Percentiles rank a stretch among this genome's conserved stretches.
Conservation (phyloP, 495 filamentous ascomycete genomes). For the Opeltia flavorubescens region DNA sequence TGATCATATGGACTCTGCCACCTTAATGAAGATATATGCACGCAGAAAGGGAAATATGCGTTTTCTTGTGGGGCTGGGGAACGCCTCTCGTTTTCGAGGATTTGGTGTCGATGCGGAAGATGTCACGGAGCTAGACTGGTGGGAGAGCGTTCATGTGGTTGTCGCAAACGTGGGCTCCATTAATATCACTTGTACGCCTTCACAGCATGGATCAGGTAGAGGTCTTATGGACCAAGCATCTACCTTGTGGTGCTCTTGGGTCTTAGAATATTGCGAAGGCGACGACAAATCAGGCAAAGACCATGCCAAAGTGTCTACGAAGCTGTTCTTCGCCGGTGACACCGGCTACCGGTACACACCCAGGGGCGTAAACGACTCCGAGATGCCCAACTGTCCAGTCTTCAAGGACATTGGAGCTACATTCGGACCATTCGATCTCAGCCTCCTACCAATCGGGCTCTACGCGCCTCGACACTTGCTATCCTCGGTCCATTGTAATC, state of each 20-base stretch:
- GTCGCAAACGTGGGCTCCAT: conserved; percentile 15
- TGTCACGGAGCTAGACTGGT: conserved; percentile 39
- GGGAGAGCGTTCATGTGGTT: conserved; percentile 26
- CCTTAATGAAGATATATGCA: conserved; percentile 23
- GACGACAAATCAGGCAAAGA: no score
- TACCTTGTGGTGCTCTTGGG: conserved; percentile 41
- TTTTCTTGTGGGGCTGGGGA: conserved; percentile 30
- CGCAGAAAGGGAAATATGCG: conserved; percentile 20
- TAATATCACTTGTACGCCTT: conserved; percentile 24
- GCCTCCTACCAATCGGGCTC: conserved; percentile 29
- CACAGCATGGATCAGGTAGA: conserved; percentile 33
- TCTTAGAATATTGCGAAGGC: no score
- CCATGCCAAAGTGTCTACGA: not conserved
- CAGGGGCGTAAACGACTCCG: conserved; percentile 11
- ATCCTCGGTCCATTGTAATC: conserved; percentile 23
- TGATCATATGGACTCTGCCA: conserved; percentile 35
- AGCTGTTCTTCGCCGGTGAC: conserved; percentile 17
- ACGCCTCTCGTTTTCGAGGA: conserved; percentile 22
- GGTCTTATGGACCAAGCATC: conserved; percentile 14
- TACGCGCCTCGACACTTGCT: conserved; percentile 22
- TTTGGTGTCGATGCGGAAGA: conserved; percentile 26
- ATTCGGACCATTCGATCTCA: conserved; percentile 27
- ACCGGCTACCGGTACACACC: conserved; percentile 24
- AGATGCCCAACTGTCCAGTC: conserved; percentile 23
- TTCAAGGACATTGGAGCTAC: conserved; percentile 23